phyloP scores from a whole-genome alignment of 768 basidiomycete species.

The Gloeophyllum trabeum region DNA sequence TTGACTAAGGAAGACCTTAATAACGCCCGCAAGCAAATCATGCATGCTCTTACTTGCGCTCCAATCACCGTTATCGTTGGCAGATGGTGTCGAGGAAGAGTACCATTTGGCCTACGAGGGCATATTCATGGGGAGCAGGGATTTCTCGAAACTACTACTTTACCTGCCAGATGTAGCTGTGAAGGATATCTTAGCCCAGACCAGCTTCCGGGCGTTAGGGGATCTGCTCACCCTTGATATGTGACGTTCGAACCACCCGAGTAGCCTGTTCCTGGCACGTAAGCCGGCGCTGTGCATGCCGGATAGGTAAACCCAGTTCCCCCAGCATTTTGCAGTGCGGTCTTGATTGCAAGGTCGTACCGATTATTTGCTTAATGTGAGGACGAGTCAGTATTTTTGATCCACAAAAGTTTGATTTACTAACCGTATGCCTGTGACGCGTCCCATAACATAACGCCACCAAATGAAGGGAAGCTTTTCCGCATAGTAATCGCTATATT shows the following conservation, averaged over 20 bases:
- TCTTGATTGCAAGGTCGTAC: constrained; percentile 52
- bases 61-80: constrained; percentile 47
- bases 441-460: constrained; percentile 34
- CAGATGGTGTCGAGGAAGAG: constrained; percentile 33
- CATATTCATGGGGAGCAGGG: constrained; percentile 1
- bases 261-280: constrained; percentile 35
- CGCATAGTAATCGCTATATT: constrained; percentile 22
- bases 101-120: constrained; percentile 48
- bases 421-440: constrained; percentile 32
- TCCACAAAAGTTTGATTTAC: constrained; percentile 2
- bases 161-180: constrained; percentile 60
- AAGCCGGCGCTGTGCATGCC: constrained; percentile 45
- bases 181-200: neutral
- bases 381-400: neutral
- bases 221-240: constrained; percentile 36
- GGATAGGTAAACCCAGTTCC: constrained; percentile 63
- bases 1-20: constrained; percentile 27
- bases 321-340: constrained; percentile 44
- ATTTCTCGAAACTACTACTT: constrained; percentile 1
- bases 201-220: too few species aligned
- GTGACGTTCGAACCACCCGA: constrained; percentile 39
- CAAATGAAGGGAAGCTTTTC: constrained; percentile 29
- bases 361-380: constrained; percentile 35
- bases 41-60: constrained; percentile 37
- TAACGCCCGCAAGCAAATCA: neutral